Evolutionary conservation across 2,329 filamentous ascomycete genomes (phyloP).

Genomic region (Lomentospora prolificans): DNA sequence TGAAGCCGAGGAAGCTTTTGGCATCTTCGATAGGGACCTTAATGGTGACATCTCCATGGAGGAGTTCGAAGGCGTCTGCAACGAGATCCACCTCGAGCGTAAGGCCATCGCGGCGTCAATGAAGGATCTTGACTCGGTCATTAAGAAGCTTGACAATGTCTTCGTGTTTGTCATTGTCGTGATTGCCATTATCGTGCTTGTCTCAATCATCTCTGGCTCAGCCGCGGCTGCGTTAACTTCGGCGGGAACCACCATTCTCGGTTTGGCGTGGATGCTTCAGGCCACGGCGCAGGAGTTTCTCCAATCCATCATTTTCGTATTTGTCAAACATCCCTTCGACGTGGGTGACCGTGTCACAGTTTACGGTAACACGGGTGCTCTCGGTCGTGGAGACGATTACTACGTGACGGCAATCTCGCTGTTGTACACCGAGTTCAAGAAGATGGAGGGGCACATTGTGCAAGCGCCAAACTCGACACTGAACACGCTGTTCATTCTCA

Average conservation of each 20-base stretch:
- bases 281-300: slow-evolving; percentile 90
- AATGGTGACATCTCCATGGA: slow-evolving; percentile 96
- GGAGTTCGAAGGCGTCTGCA: slow-evolving; percentile 84
- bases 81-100: slow-evolving; percentile 87
- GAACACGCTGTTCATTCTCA: slow-evolving; percentile 89
- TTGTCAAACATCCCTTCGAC: slow-evolving; percentile 95
- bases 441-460: slow-evolving; percentile 94
- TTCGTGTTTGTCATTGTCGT: slow-evolving; percentile 79
- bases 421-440: slow-evolving; percentile 95
- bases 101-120: slow-evolving; percentile 92
- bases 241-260: slow-evolving; percentile 77
- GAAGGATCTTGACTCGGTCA: slow-evolving; percentile 90
- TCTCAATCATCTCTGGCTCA: slow-evolving; percentile 81
- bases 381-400: slow-evolving; percentile 78
- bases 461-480: slow-evolving; percentile 92
- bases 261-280: slow-evolving; percentile 85
- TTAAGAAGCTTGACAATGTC: slow-evolving; percentile 79
- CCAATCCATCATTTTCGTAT: slow-evolving; percentile 89
- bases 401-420: slow-evolving; percentile 92
- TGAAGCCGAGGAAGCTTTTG: slow-evolving; percentile 80
- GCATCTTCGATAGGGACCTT: slow-evolving; percentile 91
- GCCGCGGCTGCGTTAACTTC: slow-evolving; percentile 88
- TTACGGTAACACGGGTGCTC: slow-evolving; percentile 79
- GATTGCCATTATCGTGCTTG: slow-evolving; percentile 74
- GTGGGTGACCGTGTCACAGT: slow-evolving; percentile 88